Percentiles rank a stretch among this genome's conserved stretches.
These are phyloP conservation scores for Nyctanthes arbortristis DNA, from an alignment of 257 asterid species.

Conservation along the genomic window DNA sequence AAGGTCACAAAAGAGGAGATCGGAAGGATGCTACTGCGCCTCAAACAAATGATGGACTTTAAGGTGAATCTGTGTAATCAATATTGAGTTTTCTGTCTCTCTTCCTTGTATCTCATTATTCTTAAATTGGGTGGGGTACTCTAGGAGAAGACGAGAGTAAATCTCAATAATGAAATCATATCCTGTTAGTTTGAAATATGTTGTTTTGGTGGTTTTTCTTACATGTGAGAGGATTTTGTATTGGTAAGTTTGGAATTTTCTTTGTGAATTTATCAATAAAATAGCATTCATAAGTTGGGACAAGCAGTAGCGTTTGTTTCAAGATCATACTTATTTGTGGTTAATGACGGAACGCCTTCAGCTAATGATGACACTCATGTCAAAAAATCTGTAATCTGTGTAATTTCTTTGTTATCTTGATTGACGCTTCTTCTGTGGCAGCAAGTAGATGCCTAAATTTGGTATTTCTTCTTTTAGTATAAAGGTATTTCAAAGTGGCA, in stretches of 20 bases:
- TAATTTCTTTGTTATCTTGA: slow-evolving; percentile 1
- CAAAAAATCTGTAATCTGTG: not conserved
- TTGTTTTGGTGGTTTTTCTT: not conserved
- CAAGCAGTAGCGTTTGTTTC: no score
- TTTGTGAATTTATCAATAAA: not conserved
- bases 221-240: slow-evolving; percentile 4
- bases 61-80: slow-evolving; percentile 47
- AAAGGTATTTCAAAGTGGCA: not conserved
- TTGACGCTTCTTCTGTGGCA: not conserved
- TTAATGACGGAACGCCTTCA: slow-evolving; percentile 8
- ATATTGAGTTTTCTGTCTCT: slow-evolving; percentile 1
- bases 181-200: slow-evolving; percentile 4
- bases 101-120: slow-evolving; percentile 19
- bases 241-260: slow-evolving; percentile 1
- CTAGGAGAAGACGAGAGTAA: not conserved
- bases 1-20: slow-evolving; percentile 68
- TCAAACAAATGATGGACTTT: slow-evolving; percentile 79
- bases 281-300: slow-evolving; percentile 12
- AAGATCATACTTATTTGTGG: no score
- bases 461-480: not conserved
- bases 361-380: slow-evolving; percentile 3
- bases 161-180: not conserved
- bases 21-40: slow-evolving; percentile 62
- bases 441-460: not conserved
- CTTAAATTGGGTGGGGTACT: not conserved